These are phyloP conservation scores for Fonsecaea pedrosoi DNA, from an alignment of 2,329 filamentous ascomycete species.

Conservation along the genomic window DNA sequence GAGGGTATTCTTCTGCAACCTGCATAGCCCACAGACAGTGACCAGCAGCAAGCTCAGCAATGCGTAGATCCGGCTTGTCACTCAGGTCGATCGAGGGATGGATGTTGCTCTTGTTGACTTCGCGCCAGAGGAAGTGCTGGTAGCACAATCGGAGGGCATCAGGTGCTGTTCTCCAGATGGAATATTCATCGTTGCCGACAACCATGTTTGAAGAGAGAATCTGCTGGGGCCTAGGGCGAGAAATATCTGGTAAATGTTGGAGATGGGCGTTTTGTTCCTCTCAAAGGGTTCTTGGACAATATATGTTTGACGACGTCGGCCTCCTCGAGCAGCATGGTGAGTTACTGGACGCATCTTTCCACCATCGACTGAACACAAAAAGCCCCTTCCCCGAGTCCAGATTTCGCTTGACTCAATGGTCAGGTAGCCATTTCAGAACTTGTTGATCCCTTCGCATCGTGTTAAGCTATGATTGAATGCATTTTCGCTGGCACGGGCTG, in stretches of 20 bases:
- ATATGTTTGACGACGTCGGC: background rate
- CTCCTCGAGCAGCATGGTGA: background rate
- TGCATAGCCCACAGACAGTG: conserved; percentile 43
- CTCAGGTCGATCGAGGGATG: conserved; percentile 41
- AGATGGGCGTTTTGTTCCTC: background rate
- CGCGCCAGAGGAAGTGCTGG: conserved; percentile 44
- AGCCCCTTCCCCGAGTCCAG: background rate
- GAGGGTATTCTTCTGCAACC: conserved; percentile 38
- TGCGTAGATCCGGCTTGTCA: conserved; percentile 20
- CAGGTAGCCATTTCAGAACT: background rate
- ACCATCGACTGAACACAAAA: background rate
- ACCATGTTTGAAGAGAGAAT: background rate
- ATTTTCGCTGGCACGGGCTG: background rate
- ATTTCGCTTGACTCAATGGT: background rate
- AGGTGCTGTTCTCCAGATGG: conserved; percentile 24
- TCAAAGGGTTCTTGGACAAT: background rate
- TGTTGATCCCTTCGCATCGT: background rate
- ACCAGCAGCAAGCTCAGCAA: conserved; percentile 43
- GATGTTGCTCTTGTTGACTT: conserved; percentile 35
- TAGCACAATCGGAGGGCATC: conserved; percentile 24
- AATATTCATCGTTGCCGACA: conserved; percentile 17
- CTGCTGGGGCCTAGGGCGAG: background rate
- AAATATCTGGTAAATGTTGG: background rate
- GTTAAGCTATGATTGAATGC: background rate
- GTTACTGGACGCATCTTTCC: background rate